Evolutionary conservation across 176 grass and related monocot species (phyloP).

Genomic region (Zoysia japonica): DNA sequence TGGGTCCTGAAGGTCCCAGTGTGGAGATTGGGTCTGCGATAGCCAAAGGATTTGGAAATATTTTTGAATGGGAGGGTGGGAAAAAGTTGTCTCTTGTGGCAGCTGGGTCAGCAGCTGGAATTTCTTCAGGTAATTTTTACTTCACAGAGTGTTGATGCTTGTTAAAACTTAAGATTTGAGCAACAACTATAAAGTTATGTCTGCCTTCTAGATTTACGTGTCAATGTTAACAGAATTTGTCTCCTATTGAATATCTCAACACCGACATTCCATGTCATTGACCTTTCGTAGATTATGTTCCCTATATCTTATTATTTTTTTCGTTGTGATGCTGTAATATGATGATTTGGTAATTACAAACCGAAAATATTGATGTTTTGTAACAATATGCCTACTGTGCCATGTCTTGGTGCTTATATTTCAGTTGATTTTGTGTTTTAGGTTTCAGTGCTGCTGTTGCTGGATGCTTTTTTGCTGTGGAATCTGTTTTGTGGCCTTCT

Average conservation of each 20-base stretch:
- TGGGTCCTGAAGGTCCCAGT: slow-evolving; percentile 92
- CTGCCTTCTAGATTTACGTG: neutral
- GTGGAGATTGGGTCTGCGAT: slow-evolving; percentile 89
- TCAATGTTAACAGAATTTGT: slow-evolving; percentile 1
- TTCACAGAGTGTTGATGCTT: neutral
- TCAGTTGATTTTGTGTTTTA: slow-evolving; percentile 63
- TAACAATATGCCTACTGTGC: slow-evolving; percentile 1
- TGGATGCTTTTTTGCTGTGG: slow-evolving; percentile 95
- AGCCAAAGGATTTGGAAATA: slow-evolving; percentile 84
- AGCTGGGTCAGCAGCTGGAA: slow-evolving; percentile 92
- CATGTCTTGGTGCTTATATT: slow-evolving; percentile 38
- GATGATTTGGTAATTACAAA: neutral
- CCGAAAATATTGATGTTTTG: neutral
- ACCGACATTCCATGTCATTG: neutral
- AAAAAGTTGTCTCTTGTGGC: slow-evolving; percentile 82
- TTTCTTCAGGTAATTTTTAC: slow-evolving; percentile 69
- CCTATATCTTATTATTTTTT: neutral
- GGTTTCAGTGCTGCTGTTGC: slow-evolving; percentile 98
- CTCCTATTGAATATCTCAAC: neutral
- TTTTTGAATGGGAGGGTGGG: slow-evolving; percentile 65
- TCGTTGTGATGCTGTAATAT: neutral
- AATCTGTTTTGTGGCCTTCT: slow-evolving; percentile 95
- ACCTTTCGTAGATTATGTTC: neutral
- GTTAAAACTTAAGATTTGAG: neutral
- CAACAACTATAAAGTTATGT: slow-evolving; percentile 5